A percentile compares a stretch with the other conserved stretches of the same genome.
These are phyloP conservation scores for Lentithecium fluviatile DNA, from an alignment of 495 filamentous ascomycete species.

Conservation along the genomic window DNA sequence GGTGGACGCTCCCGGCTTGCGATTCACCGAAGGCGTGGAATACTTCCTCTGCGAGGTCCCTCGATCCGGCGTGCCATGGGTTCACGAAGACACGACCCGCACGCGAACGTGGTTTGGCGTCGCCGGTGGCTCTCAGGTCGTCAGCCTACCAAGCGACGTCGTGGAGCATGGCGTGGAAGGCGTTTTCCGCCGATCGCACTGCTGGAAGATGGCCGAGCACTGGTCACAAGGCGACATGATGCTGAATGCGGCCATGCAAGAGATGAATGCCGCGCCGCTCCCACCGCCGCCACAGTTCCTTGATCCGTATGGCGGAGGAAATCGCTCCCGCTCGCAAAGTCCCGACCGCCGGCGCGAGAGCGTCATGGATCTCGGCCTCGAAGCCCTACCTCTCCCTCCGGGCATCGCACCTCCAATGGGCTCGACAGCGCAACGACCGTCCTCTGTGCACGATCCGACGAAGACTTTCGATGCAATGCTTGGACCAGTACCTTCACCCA, in stretches of 20 bases:
- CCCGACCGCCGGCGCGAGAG: slow-evolving; percentile 34
- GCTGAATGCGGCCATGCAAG: slow-evolving; percentile 32
- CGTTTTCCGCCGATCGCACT: slow-evolving; percentile 86
- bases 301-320: slow-evolving; percentile 1
- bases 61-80: slow-evolving; percentile 81
- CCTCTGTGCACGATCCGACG: slow-evolving; percentile 37
- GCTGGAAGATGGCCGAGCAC: slow-evolving; percentile 79
- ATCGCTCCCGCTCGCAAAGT: slow-evolving; percentile 21
- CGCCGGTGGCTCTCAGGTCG: slow-evolving; percentile 65
- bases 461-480: slow-evolving; percentile 68
- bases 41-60: slow-evolving; percentile 96
- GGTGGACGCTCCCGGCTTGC: slow-evolving; percentile 77
- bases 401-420: slow-evolving; percentile 36
- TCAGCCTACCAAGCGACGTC: slow-evolving; percentile 75
- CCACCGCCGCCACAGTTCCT: slow-evolving; percentile 20
- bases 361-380: slow-evolving; percentile 41
- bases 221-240: slow-evolving; percentile 54
- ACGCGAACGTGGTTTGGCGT: slow-evolving; percentile 80
- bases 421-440: slow-evolving; percentile 9
- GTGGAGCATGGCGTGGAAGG: slow-evolving; percentile 88
- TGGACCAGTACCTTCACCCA: slow-evolving; percentile 48
- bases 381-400: slow-evolving; percentile 43
- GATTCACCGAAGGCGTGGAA: slow-evolving; percentile 78
- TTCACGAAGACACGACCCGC: slow-evolving; percentile 63
- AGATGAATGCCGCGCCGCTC: slow-evolving; percentile 19